Base-by-base conservation (phyloP, 2,329 filamentous ascomycete species). In the Macroventuria anomochaeta region DNA sequence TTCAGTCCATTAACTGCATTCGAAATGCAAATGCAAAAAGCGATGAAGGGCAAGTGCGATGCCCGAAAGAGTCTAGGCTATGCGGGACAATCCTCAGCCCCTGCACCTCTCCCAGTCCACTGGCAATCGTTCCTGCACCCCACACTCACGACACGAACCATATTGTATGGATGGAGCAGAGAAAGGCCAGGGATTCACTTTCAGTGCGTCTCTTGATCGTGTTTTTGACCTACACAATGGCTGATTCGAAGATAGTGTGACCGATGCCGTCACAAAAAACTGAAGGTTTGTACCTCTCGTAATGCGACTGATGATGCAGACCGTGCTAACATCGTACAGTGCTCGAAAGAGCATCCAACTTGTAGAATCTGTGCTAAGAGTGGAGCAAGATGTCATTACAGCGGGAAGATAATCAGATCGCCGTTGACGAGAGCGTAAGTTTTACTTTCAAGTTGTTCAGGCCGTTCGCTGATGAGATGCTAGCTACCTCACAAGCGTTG, bases 201-300 rank as follows among this genome's bases (percentile, higher is more conserved):
- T 58, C 58, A 48, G 58, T 60, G 43, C 32, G 52, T 53, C n/a
- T 40, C 34, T 18, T 36, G 15, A 29, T 37, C 21, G 7, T 28
- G 11, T 13, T 20, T 26, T 37, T 10, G 15, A 47, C 6, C 7
- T 12, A 38, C 15, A 23, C 10, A 5, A 42, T 25, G n/a, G 37
- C 58, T 61, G 37, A 61, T 37, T 26, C 10, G 12, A 11, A 25
- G 17, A 32, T 17, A 62, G 57, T 67, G 64, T 57, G 63, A 65
- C 43, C 58, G 64, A 25, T 67, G 64, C 41, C 61, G 64, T 38
- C 53, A 62, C 43, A 67, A 67, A 32, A 67, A 67, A 39, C 34
- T 67, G 29, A 67, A 62, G 50, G 61, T 59, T 31, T 3, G 50
- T 38, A n/a, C 8, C 23, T 6, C 26, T 32, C 17, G 15, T 34